A percentile compares a stretch with the other conserved stretches of the same genome.
phyloP scores from a whole-genome alignment of 2,329 filamentous ascomycete genomes.

The Fusarium newnesense region DNA sequence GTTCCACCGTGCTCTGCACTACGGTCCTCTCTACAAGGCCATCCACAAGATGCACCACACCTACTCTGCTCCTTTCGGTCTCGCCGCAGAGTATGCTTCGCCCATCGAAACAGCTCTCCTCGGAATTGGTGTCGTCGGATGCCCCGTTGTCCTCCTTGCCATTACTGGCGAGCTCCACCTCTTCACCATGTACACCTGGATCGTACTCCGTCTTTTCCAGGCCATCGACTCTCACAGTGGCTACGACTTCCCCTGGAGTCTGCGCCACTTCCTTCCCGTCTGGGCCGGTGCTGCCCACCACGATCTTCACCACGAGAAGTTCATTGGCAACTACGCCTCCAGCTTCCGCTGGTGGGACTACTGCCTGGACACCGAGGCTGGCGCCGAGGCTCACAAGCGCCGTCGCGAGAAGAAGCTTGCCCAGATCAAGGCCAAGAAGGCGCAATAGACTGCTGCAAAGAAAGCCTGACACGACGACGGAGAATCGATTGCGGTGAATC shows the following conservation, averaged over 20 bases:
- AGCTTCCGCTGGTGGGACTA: slow-evolving; percentile 99
- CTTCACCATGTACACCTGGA: slow-evolving; percentile 98
- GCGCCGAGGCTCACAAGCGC: slow-evolving; percentile 84
- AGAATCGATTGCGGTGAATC: slow-evolving; percentile 43
- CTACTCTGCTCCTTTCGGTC: slow-evolving; percentile 95
- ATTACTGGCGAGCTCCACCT: slow-evolving; percentile 91
- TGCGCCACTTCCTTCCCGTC: slow-evolving; percentile 95
- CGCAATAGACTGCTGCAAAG: slow-evolving; percentile 60
- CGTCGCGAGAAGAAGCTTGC: slow-evolving; percentile 82
- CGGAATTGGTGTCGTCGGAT: slow-evolving; percentile 84
- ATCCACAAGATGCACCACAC: slow-evolving; percentile 99
- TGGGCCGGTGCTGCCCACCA: slow-evolving; percentile 98
- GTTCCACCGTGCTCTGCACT: slow-evolving; percentile 92
- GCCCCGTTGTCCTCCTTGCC: slow-evolving; percentile 84
- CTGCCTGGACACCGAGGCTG: slow-evolving; percentile 90
- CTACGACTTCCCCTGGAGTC: slow-evolving; percentile 97
- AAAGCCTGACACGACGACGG: slow-evolving; percentile 7
- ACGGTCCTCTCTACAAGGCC: slow-evolving; percentile 92
- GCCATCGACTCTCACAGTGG: slow-evolving; percentile 97
- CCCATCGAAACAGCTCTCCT: slow-evolving; percentile 97
- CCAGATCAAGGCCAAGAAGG: slow-evolving; percentile 72
- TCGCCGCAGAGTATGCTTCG: slow-evolving; percentile 97
- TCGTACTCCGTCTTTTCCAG: slow-evolving; percentile 91
- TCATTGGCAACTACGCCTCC: slow-evolving; percentile 97
- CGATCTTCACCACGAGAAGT: slow-evolving; percentile 97